Conservation (phyloP, 345 rosid species). For the Mallotus nudiflorus region DNA sequence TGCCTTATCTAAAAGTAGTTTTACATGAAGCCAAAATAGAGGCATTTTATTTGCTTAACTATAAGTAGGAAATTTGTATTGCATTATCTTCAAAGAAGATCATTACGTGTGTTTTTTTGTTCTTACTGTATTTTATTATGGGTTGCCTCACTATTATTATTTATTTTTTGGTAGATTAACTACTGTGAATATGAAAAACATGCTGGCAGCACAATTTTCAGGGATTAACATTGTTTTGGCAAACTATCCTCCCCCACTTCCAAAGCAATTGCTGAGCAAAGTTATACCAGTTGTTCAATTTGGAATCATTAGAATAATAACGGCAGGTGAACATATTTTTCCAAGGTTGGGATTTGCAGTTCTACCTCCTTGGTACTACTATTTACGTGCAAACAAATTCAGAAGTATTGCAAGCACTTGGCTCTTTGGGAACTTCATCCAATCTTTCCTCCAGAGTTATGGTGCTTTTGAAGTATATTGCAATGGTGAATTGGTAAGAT, state of each 20-base stretch:
- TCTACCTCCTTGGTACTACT: conserved; percentile 36
- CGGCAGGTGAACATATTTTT: conserved; percentile 37
- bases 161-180: conserved; percentile 23
- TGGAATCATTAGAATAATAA: conserved; percentile 31
- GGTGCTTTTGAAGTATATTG: conserved; percentile 37
- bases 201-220: conserved; percentile 34
- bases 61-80: too few relatives aligned
- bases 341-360: conserved; percentile 32
- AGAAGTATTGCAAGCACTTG: conserved; percentile 36
- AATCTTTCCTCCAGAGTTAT: conserved; percentile 36
- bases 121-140: neutral
- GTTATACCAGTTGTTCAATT: conserved; percentile 35
- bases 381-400: conserved; percentile 34
- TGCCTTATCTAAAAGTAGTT: too few relatives aligned
- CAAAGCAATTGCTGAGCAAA: conserved; percentile 28
- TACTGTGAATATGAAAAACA: conserved; percentile 33
- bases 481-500: conserved; percentile 36
- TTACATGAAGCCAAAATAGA: too few relatives aligned
- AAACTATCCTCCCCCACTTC: conserved; percentile 31
- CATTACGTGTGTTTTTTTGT: neutral
- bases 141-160: neutral
- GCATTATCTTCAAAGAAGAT: neutral
- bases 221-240: conserved; percentile 28
- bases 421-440: conserved; percentile 34
- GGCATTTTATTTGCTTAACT: too few relatives aligned